Evolutionary conservation across 495 filamentous ascomycete genomes (phyloP).

Genomic region (Talaromyces stipitatus): DNA sequence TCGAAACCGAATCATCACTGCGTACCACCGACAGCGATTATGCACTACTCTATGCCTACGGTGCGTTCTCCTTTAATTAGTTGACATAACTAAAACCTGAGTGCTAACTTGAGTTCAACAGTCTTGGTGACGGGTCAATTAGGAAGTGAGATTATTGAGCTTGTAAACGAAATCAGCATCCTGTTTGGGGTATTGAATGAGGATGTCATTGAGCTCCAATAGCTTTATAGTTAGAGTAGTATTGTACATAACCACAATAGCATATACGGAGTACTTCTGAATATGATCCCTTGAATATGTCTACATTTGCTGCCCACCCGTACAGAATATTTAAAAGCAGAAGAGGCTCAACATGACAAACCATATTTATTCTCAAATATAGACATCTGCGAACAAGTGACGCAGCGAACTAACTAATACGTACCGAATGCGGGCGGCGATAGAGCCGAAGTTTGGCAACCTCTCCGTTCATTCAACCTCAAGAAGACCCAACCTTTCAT

Average conservation of each 20-base stretch:
- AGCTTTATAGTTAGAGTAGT: conserved; percentile 1
- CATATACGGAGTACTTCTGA: neutral
- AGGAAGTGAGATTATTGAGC: conserved; percentile 40
- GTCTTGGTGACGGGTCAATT: conserved; percentile 48
- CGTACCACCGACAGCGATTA: conserved; percentile 59
- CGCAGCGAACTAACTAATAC: neutral
- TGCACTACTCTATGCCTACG: conserved; percentile 65
- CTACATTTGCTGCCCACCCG: neutral
- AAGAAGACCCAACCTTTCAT: conserved; percentile 15
- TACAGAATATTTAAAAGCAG: neutral
- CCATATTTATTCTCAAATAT: neutral
- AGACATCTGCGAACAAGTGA: neutral
- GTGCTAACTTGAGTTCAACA: conserved; percentile 12
- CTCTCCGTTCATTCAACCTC: conserved; percentile 2
- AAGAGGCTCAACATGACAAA: neutral
- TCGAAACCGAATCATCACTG: conserved; percentile 48
- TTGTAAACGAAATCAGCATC: conserved; percentile 41
- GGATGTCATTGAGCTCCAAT: conserved; percentile 63
- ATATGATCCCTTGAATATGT: neutral
- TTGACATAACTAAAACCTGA: neutral
- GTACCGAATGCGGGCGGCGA: conserved; percentile 7
- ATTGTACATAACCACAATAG: neutral
- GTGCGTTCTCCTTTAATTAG: conserved; percentile 30
- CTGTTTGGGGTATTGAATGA: conserved; percentile 71
- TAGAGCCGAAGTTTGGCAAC: conserved; percentile 2